Evolutionary conservation across 176 grass and related monocot species (phyloP).

Genomic region (Leersia perrieri): DNA sequence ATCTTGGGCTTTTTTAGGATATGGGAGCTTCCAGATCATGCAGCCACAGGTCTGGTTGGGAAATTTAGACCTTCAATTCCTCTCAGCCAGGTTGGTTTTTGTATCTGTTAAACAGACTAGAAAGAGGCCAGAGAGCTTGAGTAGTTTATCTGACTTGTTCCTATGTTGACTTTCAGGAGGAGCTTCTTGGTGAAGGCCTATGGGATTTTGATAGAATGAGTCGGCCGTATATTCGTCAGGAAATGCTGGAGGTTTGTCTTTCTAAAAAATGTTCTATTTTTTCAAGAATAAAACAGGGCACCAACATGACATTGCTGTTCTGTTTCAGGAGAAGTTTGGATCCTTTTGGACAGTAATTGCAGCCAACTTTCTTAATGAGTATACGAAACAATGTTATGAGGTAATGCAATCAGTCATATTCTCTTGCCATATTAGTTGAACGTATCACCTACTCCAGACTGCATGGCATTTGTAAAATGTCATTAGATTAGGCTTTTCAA

Average conservation of each 20-base stretch:
- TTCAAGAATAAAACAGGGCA: conserved; percentile 22
- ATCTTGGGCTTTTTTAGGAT: conserved; percentile 99
- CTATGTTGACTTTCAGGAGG: conserved; percentile 63
- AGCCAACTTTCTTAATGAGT: conserved; percentile 81
- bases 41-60: conserved; percentile 82
- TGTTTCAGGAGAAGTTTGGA: conserved; percentile 83
- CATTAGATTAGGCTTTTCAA: neutral
- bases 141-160: conserved; percentile 43
- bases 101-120: conserved; percentile 5
- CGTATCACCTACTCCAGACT: neutral
- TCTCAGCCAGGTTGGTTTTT: conserved; percentile 85
- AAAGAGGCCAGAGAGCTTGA: neutral
- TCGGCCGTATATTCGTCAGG: conserved; percentile 75
- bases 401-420: conserved; percentile 44
- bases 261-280: conserved; percentile 1
- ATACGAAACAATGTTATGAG: conserved; percentile 83
- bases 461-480: neutral
- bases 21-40: conserved; percentile 98
- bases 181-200: conserved; percentile 85
- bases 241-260: conserved; percentile 66
- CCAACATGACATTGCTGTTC: conserved; percentile 12
- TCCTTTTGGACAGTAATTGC: conserved; percentile 79
- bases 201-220: conserved; percentile 99
- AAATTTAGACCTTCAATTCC: conserved; percentile 98
- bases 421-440: conserved; percentile 16